phyloP scores from a whole-genome alignment of 768 basidiomycete species.

The Trametes elegans region DNA sequence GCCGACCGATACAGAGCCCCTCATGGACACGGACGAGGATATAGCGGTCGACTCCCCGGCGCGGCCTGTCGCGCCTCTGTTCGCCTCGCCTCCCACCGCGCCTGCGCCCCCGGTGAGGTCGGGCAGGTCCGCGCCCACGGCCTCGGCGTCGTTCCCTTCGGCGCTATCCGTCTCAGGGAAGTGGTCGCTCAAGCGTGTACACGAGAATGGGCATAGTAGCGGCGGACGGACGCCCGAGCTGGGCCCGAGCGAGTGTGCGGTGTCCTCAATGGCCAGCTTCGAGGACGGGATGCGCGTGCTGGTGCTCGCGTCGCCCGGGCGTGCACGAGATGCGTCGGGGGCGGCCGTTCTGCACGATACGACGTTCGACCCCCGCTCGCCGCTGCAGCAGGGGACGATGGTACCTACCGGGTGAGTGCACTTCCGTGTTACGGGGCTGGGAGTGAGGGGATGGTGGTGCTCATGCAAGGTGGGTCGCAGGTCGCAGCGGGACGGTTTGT shows the following conservation, averaged over 20 bases:
- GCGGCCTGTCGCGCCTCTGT: background rate
- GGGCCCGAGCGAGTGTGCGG: background rate
- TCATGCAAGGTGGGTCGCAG: background rate
- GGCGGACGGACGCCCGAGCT: constrained; percentile 6
- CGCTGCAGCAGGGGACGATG: constrained; percentile 10
- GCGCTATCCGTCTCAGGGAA: background rate
- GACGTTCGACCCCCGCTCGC: constrained; percentile 18
- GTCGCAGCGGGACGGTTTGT: background rate
- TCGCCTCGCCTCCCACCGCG: background rate
- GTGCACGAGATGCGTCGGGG: too few species aligned
- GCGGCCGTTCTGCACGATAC: constrained; percentile 5
- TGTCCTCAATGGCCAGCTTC: background rate
- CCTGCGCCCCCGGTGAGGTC: background rate
- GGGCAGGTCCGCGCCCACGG: background rate
- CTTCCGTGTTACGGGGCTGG: too few species aligned
- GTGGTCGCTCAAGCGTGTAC: too few species aligned
- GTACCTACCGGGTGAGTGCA: constrained; percentile 9
- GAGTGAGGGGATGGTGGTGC: too few species aligned
- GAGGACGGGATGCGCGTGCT: background rate
- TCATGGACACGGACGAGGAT: too few species aligned
- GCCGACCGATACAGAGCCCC: background rate
- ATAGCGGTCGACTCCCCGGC: background rate
- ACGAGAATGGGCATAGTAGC: too few species aligned
- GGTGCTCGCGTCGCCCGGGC: background rate
- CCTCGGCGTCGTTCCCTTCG: background rate